phyloP scores from a whole-genome alignment of 768 basidiomycete genomes.

The Kwoniella bestiolae region DNA sequence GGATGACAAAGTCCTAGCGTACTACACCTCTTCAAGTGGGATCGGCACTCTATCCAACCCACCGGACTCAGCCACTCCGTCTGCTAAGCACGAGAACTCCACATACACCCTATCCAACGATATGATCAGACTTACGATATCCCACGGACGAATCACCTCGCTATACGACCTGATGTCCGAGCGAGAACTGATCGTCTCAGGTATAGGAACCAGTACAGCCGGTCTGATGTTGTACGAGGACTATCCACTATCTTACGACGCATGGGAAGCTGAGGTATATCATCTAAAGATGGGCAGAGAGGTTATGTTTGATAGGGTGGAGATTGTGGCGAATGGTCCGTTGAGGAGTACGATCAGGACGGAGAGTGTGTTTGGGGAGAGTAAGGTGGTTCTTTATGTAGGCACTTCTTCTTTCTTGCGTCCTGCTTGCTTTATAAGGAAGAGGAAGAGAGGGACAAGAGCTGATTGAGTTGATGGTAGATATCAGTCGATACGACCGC shows the following conservation, averaged over 20 bases:
- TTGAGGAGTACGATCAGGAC: constrained; percentile 15
- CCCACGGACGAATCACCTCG: constrained; percentile 32
- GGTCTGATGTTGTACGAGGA: constrained; percentile 45
- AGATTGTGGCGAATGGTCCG: constrained; percentile 12
- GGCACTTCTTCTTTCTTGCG: too few species aligned
- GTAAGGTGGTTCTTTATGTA: constrained; percentile 15
- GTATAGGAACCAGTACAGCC: constrained; percentile 16
- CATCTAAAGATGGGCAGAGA: constrained; percentile 26
- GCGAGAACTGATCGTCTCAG: constrained; percentile 32
- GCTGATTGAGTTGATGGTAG: constrained; percentile 38
- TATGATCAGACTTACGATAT: constrained; percentile 21
- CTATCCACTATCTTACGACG: constrained; percentile 36
- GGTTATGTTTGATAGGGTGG: constrained; percentile 28
- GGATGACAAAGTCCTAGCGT: not conserved
- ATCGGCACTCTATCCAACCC: constrained; percentile 2
- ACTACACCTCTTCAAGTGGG: not conserved
- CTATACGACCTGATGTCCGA: constrained; percentile 19
- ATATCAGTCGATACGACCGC: constrained; percentile 80
- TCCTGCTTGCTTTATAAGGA: too few species aligned
- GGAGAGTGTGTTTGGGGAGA: constrained; percentile 12
- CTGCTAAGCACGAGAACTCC: constrained; percentile 2
- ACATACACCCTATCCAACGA: constrained; percentile 25
- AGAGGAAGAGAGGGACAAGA: too few species aligned
- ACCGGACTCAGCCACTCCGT: not conserved
- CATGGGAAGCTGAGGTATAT: constrained; percentile 44